phyloP scores from a whole-genome alignment of 1,284 basidiomycete genomes.

The Fomitopsis pinicola region DNA sequence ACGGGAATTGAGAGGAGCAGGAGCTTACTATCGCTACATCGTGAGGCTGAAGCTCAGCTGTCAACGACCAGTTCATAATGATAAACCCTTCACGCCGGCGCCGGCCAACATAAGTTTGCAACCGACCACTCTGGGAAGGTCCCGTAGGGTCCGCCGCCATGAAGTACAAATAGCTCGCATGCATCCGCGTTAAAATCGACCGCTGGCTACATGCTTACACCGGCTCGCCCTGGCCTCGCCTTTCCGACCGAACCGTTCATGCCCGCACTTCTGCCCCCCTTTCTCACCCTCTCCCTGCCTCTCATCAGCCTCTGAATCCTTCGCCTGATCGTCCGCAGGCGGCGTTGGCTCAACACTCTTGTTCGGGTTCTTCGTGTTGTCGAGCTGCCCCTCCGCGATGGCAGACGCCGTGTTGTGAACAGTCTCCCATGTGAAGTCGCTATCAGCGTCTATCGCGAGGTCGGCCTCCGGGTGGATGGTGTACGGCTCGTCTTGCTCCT shows the following conservation, averaged over 20 bases:
- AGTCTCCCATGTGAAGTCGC: conserved; percentile 69
- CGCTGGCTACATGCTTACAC: too few relatives aligned
- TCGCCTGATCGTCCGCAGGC: neutral
- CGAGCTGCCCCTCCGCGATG: neutral
- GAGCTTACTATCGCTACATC: too few relatives aligned
- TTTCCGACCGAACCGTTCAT: conserved; percentile 11
- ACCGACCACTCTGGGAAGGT: too few relatives aligned
- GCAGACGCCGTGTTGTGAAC: conserved; percentile 29
- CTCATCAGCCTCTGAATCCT: neutral
- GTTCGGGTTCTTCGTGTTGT: neutral
- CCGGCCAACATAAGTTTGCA: too few relatives aligned
- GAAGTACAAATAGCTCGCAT: too few relatives aligned
- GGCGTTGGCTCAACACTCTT: neutral
- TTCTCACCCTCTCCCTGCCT: conserved; percentile 7
- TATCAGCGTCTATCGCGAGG: conserved; percentile 54
- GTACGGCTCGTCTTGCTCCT: conserved; percentile 9
- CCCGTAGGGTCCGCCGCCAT: too few relatives aligned
- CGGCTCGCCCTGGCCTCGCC: too few relatives aligned
- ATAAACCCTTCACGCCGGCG: too few relatives aligned
- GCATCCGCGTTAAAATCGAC: too few relatives aligned
- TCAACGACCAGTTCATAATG: too few relatives aligned
- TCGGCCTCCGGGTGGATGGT: conserved; percentile 11
- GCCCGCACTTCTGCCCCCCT: conserved; percentile 11
- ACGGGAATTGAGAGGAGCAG: too few relatives aligned
- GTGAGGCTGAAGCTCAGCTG: too few relatives aligned